Evolutionary conservation across 176 grass and related monocot species (phyloP).

Genomic region (Carex kokanica): DNA sequence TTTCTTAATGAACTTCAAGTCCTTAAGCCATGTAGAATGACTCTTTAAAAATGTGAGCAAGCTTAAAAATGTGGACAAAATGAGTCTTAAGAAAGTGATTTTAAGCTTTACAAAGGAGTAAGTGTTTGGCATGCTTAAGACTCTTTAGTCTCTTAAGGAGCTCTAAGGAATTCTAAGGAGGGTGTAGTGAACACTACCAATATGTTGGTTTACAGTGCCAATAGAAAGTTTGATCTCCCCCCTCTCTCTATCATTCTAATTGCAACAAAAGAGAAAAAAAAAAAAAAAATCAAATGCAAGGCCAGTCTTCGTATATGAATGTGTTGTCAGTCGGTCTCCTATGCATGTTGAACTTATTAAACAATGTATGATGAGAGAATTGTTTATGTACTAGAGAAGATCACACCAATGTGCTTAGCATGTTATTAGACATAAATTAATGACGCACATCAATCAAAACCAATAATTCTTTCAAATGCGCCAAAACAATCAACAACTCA

Average conservation of each 20-base stretch:
- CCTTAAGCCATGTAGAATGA: too few relatives aligned
- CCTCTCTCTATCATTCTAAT: neutral
- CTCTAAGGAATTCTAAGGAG: too few relatives aligned
- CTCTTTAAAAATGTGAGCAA: too few relatives aligned
- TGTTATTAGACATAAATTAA: slow-evolving; percentile 21
- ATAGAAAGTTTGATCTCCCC: neutral
- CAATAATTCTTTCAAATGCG: slow-evolving; percentile 17
- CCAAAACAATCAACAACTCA: slow-evolving; percentile 5
- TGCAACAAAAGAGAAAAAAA: neutral
- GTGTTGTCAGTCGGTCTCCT: slow-evolving; percentile 31
- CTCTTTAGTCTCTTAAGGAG: too few relatives aligned
- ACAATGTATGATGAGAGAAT: slow-evolving; percentile 22
- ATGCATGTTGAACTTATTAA: slow-evolving; percentile 23
- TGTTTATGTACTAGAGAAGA: slow-evolving; percentile 25
- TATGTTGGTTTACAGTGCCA: neutral
- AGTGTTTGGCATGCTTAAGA: too few relatives aligned
- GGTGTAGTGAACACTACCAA: too few relatives aligned
- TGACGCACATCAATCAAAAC: slow-evolving; percentile 15
- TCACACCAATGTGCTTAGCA: slow-evolving; percentile 14
- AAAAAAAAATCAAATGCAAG: neutral
- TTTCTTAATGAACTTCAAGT: too few relatives aligned
- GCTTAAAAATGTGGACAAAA: too few relatives aligned
- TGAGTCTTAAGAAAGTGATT: too few relatives aligned
- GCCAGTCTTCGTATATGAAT: neutral
- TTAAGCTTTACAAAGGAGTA: too few relatives aligned